Evolutionary conservation across 2,329 filamentous ascomycete genomes (phyloP).

Genomic region (Aspergillus ruber): DNA sequence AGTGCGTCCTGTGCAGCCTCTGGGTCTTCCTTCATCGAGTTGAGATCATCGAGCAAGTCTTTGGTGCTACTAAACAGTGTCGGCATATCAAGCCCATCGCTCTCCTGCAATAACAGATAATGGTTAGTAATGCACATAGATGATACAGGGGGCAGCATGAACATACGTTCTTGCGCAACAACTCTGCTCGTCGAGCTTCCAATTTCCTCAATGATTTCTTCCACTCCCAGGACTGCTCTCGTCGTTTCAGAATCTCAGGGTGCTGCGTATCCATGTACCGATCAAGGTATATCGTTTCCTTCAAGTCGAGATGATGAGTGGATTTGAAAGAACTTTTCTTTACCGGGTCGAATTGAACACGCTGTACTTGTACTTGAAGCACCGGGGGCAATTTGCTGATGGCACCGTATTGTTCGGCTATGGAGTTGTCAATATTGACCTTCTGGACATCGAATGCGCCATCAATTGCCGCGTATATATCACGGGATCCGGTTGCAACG

Average conservation of each 20-base stretch:
- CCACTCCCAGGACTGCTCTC: constrained; percentile 68
- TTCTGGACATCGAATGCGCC: constrained; percentile 76
- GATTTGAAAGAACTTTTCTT: constrained; percentile 62
- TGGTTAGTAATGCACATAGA: not conserved
- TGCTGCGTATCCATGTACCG: constrained; percentile 67
- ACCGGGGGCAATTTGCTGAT: constrained; percentile 75
- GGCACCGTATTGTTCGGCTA: constrained; percentile 60
- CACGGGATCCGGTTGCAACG: constrained; percentile 52
- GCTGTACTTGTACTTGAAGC: constrained; percentile 82
- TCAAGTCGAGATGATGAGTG: constrained; percentile 69
- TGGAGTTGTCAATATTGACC: constrained; percentile 58
- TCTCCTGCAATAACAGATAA: constrained; percentile 8
- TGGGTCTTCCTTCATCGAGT: constrained; percentile 28
- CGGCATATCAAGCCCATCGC: constrained; percentile 24
- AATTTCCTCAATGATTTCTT: constrained; percentile 58
- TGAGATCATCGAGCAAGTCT: constrained; percentile 40
- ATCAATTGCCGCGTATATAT: constrained; percentile 79
- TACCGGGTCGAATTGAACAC: constrained; percentile 64
- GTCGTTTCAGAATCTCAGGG: constrained; percentile 56
- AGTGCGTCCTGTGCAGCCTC: constrained; percentile 33
- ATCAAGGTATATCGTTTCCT: constrained; percentile 77
- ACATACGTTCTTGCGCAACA: constrained; percentile 33
- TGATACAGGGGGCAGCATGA: not conserved
- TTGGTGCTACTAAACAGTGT: constrained; percentile 29
- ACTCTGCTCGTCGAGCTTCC: constrained; percentile 40